These are phyloP conservation scores for Acer yangbiense DNA, from an alignment of 345 rosid species.

Conservation along the genomic window DNA sequence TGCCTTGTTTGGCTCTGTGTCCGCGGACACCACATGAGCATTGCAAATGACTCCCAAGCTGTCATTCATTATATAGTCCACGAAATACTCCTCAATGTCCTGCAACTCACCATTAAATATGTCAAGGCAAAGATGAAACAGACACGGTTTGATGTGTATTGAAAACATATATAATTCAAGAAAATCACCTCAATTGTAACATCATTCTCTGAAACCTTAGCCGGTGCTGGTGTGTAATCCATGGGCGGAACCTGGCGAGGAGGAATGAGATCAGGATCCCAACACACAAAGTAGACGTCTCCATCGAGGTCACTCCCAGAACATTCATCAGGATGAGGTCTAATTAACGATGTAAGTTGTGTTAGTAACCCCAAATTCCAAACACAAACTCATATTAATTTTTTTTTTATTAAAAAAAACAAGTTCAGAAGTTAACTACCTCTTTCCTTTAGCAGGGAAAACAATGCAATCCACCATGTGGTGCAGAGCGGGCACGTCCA, in stretches of 20 bases:
- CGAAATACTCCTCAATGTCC: slow-evolving; percentile 50
- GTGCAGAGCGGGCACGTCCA: slow-evolving; percentile 40
- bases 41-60: slow-evolving; percentile 44
- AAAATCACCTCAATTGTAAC: slow-evolving; percentile 46
- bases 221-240: slow-evolving; percentile 40
- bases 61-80: slow-evolving; percentile 42
- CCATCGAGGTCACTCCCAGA: slow-evolving; percentile 57
- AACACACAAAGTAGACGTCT: slow-evolving; percentile 47
- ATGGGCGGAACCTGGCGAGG: slow-evolving; percentile 29
- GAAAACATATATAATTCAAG: background rate
- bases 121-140: background rate
- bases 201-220: slow-evolving; percentile 30
- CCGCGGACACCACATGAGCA: slow-evolving; percentile 44
- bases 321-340: slow-evolving; percentile 54
- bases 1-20: slow-evolving; percentile 30
- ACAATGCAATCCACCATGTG: slow-evolving; percentile 60
- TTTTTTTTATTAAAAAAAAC: too few relatives aligned
- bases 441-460: slow-evolving; percentile 54
- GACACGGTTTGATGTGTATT: background rate
- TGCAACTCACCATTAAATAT: slow-evolving; percentile 8
- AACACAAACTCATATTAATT: background rate
- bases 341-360: slow-evolving; percentile 4
- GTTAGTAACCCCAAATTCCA: slow-evolving; percentile 6
- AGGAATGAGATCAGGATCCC: slow-evolving; percentile 47
- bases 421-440: slow-evolving; percentile 24